Base-by-base conservation (phyloP, 1,284 basidiomycete genomes). In the Heterobasidion parviporum region DNA sequence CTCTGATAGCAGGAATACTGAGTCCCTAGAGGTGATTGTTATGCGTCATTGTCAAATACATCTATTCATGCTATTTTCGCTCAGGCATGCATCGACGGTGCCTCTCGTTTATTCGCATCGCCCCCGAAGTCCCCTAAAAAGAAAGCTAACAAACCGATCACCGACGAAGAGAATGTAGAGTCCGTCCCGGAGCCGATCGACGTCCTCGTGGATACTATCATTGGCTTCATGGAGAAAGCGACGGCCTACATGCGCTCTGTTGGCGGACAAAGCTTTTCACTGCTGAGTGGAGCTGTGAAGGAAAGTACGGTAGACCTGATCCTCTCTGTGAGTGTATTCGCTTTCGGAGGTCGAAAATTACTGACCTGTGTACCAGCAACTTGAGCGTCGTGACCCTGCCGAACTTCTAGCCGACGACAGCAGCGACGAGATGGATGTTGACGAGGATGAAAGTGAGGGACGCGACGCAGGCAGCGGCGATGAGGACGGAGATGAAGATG, bases 141-240 rank as follows among this genome's bases (percentile, higher is more conserved):
- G 50, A 52, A 32, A 3, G n/a, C 54, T 26, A 55, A 26, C 36
- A 54, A 56, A 45, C 18, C 69, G 47, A 69, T 72, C 65, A 65
- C 68, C 47, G 71, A 68, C 57, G 79, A 74, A 59, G 70, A 74
- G 50, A 60, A 64, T 54, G 59, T 71, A 0, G 76, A 68, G 18
- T 66, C 72, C 14, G 69, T 70, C 9, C 74, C 72, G 35, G 71
- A 81, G 46, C 85, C 92, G 1, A 83, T 95, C 53, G 94, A 97
- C 63, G 71, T 94, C 36, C 77, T 98, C 43, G 85, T 95, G 51
- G 95, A 98, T 66, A 81, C 82, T 26, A 81, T 98, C 57, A 89
- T 98, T 56, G 92, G 91, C 8, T 87, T 93, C 65, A 74, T 99
- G 52, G 94, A 98, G 68, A 82, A 87, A 59, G 86, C 89, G 2